A percentile compares a stretch with the other conserved stretches of the same genome.
Conservation (phyloP, 2,329 filamentous ascomycete species). For the Phyllachora maydis region DNA sequence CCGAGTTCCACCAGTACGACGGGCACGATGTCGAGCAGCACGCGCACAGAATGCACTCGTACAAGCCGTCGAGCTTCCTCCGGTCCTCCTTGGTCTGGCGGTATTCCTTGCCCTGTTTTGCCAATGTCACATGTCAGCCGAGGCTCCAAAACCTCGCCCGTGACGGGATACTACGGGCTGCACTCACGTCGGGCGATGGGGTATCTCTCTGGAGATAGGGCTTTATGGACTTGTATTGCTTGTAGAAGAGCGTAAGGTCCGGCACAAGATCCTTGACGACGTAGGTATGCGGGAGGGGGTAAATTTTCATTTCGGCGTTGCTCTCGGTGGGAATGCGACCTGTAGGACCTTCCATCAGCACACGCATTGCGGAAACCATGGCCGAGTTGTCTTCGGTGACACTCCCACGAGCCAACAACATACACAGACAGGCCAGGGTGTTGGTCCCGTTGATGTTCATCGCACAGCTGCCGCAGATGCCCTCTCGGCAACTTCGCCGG, state of each 20-base stretch:
- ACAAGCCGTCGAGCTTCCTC: conserved; percentile 90
- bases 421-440: conserved; percentile 94
- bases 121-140: conserved; percentile 5
- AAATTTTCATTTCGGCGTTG: conserved; percentile 71
- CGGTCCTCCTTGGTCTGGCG: conserved; percentile 82
- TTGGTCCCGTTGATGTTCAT: conserved; percentile 99
- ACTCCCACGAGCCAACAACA: too few species aligned
- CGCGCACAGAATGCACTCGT: conserved; percentile 98
- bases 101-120: conserved; percentile 90
- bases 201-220: conserved; percentile 89
- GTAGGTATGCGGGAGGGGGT: conserved; percentile 95
- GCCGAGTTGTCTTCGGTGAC: too few species aligned
- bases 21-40: conserved; percentile 98
- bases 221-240: conserved; percentile 99
- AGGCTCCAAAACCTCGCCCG: too few species aligned
- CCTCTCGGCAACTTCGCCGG: conserved; percentile 87
- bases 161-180: neutral
- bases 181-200: conserved; percentile 58
- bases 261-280: conserved; percentile 98
- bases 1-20: conserved; percentile 99
- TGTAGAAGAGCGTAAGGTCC: conserved; percentile 97
- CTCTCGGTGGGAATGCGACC: conserved; percentile 84
- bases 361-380: too few species aligned
- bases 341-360: conserved; percentile 14
- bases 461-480: conserved; percentile 94